Conservation (phyloP, 2,329 filamentous ascomycete genomes). For the Penicillium frequentans region DNA sequence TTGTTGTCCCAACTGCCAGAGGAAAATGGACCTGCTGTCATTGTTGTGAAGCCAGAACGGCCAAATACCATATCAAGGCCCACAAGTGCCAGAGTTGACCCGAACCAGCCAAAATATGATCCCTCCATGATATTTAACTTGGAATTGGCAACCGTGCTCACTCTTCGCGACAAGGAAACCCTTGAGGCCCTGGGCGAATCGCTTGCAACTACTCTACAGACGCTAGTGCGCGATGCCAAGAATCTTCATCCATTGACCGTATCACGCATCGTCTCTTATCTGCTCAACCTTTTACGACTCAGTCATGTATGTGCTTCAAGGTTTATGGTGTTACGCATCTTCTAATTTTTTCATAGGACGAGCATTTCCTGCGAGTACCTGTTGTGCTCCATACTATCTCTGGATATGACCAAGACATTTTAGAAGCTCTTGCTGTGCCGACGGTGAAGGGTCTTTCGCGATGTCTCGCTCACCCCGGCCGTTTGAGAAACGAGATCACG, state of each 20-base stretch:
- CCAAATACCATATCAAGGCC: conserved; percentile 60
- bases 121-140: conserved; percentile 86
- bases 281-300: conserved; percentile 75
- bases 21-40: conserved; percentile 75
- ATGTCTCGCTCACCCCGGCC: conserved; percentile 75
- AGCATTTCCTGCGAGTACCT: conserved; percentile 87
- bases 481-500: conserved; percentile 87
- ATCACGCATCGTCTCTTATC: conserved; percentile 81
- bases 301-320: conserved; percentile 69
- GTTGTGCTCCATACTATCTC: conserved; percentile 90
- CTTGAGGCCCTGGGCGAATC: conserved; percentile 72
- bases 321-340: conserved; percentile 12
- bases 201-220: conserved; percentile 77
- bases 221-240: conserved; percentile 73
- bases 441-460: conserved; percentile 76
- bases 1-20: conserved; percentile 85
- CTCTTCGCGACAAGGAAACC: conserved; percentile 72
- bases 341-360: conserved; percentile 57
- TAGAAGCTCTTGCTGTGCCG: conserved; percentile 73
- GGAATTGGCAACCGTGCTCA: conserved; percentile 81
- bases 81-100: conserved; percentile 59
- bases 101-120: conserved; percentile 70
- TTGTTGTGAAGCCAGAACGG: conserved; percentile 85
- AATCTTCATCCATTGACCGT: conserved; percentile 81
- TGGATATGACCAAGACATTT: conserved; percentile 73